Base-by-base conservation (phyloP, 1,284 basidiomycete species). In the Pulveroboletus ridleyi region DNA sequence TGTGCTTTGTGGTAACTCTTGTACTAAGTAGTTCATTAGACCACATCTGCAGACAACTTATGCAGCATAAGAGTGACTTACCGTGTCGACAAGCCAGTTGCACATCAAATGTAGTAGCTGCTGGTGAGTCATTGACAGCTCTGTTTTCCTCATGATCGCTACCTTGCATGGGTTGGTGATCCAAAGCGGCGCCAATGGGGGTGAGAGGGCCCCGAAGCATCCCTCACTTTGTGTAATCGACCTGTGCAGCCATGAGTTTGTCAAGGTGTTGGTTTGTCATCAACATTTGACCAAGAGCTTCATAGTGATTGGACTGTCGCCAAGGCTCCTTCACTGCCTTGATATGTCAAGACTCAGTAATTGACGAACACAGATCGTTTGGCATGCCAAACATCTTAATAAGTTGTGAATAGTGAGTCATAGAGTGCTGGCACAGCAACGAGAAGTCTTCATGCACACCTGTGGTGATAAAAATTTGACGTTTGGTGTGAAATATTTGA, bases 291-390 rank as follows among this genome's bases (percentile, higher is more conserved):
- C 35, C 56, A 13, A 62, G 13, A 10, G 39, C 56, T 15, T 62
- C 22, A 7, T 42, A 62, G 6, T 22, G 9, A 18, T 59, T 62
- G 22, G 56, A 62, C 10, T 14, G 15, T 8, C n/a, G 14, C 61
- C 61, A 62, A 11, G 61, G 56, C 15, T 62, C 61, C 41, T 62
- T 62, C 6, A 62, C 23, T 11, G 56, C 61, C 10, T 2, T 35
- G 35, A 35, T 35, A 13, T 35, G 35, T 13, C 11, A 6, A 35
- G 35, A 35, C 35, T 35, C 35, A 13, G 35, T 35, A 35, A 35
- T 35, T 13, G 13, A 35, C 9, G 11, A 35, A 13, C 35, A 35
- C 11, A 59, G 35, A 15, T 33, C 35, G 39, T 59, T 52, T 15
- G 47, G 47, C 1, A 35, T 46, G n/a, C 23, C 58, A 59, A 52